Conservation (phyloP, 2,329 filamentous ascomycete genomes). For the Alternaria angustiovoidea region DNA sequence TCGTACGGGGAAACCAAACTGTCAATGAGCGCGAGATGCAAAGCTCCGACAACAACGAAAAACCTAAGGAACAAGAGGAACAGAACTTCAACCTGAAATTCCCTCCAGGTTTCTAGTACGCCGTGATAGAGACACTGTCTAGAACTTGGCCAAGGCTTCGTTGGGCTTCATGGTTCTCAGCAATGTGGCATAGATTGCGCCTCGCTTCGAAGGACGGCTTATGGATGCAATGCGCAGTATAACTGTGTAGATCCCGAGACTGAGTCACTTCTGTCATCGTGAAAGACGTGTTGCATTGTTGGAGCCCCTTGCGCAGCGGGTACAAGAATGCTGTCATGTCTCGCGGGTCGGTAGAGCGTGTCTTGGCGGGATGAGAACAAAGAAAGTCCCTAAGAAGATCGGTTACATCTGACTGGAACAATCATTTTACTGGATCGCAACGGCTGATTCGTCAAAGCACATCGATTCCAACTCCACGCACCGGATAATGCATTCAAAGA, state of each 20-base stretch:
- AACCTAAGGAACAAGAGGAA: conserved; percentile 21
- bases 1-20: conserved; percentile 43
- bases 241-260: conserved; percentile 28
- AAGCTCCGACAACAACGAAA: conserved; percentile 24
- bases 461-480: conserved; percentile 20
- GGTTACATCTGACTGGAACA: conserved; percentile 47
- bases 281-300: conserved; percentile 34
- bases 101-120: conserved; percentile 44
- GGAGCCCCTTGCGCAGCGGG: conserved; percentile 47
- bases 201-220: conserved; percentile 1
- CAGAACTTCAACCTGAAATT: conserved; percentile 40
- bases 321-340: conserved; percentile 45
- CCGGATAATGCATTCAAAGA: conserved; percentile 49
- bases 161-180: not conserved
- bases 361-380: conserved; percentile 47
- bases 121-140: conserved; percentile 23
- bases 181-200: conserved; percentile 12
- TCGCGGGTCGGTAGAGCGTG: conserved; percentile 34
- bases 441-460: conserved; percentile 34
- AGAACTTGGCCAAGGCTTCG: conserved; percentile 24
- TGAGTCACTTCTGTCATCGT: conserved; percentile 26
- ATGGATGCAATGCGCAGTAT: conserved; percentile 9
- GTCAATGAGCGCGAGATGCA: conserved; percentile 37
- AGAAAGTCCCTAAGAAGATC: conserved; percentile 44
- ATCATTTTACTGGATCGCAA: conserved; percentile 43